Evolutionary conservation across 208 protist genomes (phyloP).

Genomic region (Wallacemonas sp.): DNA sequence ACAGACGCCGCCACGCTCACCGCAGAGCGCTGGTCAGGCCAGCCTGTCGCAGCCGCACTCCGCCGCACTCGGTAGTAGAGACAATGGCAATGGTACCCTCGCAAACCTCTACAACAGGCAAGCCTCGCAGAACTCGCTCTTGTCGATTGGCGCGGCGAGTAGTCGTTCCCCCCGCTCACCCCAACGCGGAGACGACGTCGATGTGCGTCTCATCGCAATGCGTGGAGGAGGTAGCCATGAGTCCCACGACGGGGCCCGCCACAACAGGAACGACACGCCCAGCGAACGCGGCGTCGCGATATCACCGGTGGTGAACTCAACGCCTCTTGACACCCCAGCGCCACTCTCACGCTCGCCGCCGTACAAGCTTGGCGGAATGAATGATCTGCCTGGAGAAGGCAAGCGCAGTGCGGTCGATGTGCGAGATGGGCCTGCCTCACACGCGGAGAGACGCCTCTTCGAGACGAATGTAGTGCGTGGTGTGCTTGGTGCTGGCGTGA

Average conservation of each 20-base stretch:
- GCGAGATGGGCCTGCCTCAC: background rate
- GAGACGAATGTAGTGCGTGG: background rate
- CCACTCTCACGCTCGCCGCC: background rate
- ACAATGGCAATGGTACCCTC: no score
- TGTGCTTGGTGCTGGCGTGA: background rate
- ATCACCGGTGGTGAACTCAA: no score
- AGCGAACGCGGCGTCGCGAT: no score
- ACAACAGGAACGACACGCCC: no score
- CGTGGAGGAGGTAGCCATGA: no score
- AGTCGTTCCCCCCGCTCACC: conserved; percentile 8
- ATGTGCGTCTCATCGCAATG: no score
- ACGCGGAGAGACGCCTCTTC: background rate
- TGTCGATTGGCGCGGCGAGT: background rate
- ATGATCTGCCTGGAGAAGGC: no score
- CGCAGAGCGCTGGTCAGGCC: background rate
- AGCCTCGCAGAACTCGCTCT: conserved; percentile 2
- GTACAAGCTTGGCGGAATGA: background rate
- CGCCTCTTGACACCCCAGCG: background rate
- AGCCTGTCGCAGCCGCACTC: background rate
- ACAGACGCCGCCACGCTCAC: no score
- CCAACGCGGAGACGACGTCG: no score
- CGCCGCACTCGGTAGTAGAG: no score
- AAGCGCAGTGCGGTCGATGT: no score
- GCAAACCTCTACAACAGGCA: background rate
- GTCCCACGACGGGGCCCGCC: background rate